Evolutionary conservation across 495 filamentous ascomycete genomes (phyloP).

Genomic region (Trichoderma reesei): DNA sequence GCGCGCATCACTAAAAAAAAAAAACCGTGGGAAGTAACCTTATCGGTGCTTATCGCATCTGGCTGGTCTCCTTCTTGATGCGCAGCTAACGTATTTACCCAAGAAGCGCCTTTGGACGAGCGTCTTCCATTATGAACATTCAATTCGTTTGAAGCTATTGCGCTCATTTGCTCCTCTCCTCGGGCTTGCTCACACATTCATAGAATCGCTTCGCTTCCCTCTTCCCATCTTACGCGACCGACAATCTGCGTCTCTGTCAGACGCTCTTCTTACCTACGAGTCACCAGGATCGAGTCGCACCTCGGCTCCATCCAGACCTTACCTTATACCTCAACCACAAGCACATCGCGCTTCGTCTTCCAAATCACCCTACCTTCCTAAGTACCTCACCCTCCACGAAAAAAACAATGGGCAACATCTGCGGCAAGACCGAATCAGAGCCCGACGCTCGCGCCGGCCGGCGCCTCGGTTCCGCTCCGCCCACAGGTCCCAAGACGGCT

Average conservation of each 20-base stretch:
- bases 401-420: conserved; percentile 61
- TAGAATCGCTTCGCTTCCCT: too few species aligned
- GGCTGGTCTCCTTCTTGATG: not conserved
- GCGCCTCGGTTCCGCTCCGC: conserved; percentile 43
- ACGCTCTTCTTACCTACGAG: too few species aligned
- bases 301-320: too few species aligned
- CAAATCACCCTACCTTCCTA: not conserved
- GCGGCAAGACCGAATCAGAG: conserved; percentile 53
- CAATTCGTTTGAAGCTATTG: too few species aligned
- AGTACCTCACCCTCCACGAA: conserved; percentile 9
- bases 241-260: too few species aligned
- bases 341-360: not conserved
- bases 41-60: not conserved
- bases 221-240: too few species aligned
- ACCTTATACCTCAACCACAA: not conserved
- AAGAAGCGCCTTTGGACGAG: too few species aligned
- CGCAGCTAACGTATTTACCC: too few species aligned
- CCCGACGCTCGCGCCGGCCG: conserved; percentile 56
- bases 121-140: too few species aligned
- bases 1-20: not conserved
- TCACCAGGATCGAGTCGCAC: too few species aligned
- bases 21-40: not conserved
- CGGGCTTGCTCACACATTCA: too few species aligned
- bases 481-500: conserved; percentile 15
- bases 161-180: too few species aligned